A percentile compares a stretch with the other conserved stretches of the same genome.
Evolutionary conservation across 257 asterid genomes (phyloP).

Genomic region (Oldenlandia corymbosa): DNA sequence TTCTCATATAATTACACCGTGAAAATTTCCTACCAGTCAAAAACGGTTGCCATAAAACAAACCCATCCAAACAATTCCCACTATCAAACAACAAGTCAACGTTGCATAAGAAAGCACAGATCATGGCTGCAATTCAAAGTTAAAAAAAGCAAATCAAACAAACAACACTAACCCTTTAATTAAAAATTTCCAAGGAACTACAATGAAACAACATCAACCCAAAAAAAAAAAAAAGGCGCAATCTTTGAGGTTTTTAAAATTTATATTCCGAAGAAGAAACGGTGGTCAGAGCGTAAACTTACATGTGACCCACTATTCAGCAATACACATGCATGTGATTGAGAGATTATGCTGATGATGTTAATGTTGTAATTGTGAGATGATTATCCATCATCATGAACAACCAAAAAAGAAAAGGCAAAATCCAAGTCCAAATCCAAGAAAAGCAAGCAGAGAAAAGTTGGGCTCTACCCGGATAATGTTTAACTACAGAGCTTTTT

Average conservation of each 20-base stretch:
- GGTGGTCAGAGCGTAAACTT: constrained; percentile 10
- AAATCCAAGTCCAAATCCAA: constrained; percentile 5
- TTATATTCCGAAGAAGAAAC: background rate
- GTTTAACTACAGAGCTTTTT: constrained; percentile 8
- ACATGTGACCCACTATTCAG: no score
- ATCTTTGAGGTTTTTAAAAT: background rate
- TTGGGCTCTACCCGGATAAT: background rate
- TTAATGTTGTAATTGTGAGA: constrained; percentile 1
- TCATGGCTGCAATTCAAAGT: constrained; percentile 11
- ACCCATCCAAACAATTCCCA: constrained; percentile 7
- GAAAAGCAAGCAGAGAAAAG: constrained; percentile 3
- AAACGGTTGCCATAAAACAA: constrained; percentile 13
- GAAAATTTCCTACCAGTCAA: constrained; percentile 18
- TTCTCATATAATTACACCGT: constrained; percentile 7
- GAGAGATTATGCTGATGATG: background rate
- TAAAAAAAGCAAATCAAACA: constrained; percentile 3
- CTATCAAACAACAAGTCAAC: constrained; percentile 13
- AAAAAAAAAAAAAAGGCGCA: background rate
- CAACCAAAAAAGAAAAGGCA: no score
- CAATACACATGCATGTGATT: constrained; percentile 13
- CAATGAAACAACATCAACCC: background rate
- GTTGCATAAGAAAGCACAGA: constrained; percentile 24
- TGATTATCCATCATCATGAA: no score
- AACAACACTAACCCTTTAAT: constrained; percentile 2
- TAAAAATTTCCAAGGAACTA: background rate